Evolutionary conservation across 257 asterid genomes (phyloP).

Genomic region (Gynochthodes officinalis): DNA sequence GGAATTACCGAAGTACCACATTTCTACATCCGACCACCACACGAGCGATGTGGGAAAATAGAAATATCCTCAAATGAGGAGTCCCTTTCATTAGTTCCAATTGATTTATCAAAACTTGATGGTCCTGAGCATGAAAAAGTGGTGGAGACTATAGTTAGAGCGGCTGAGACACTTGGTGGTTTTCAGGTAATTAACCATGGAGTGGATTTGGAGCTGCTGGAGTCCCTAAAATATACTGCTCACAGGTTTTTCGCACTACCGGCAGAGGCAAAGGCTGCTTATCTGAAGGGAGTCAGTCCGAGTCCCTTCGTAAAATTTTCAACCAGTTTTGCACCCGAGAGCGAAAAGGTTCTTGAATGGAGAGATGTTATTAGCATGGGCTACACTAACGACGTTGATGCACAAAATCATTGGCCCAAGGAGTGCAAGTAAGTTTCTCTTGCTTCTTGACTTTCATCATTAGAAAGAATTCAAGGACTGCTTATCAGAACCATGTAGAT

Average conservation of each 20-base stretch:
- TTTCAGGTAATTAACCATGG: slow-evolving; percentile 23
- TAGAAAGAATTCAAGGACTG: no score
- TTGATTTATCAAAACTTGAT: slow-evolving; percentile 10
- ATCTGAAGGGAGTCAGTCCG: slow-evolving; percentile 28
- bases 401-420: not conserved
- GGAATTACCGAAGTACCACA: slow-evolving; percentile 11
- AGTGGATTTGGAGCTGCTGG: slow-evolving; percentile 17
- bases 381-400: slow-evolving; percentile 20
- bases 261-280: slow-evolving; percentile 23
- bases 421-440: not conserved
- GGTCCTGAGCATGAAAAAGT: not conserved
- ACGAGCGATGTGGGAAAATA: not conserved
- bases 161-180: not conserved
- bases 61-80: not conserved
- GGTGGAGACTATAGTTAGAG: not conserved
- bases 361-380: slow-evolving; percentile 30
- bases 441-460: no score
- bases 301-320: slow-evolving; percentile 31
- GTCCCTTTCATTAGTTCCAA: not conserved
- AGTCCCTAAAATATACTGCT: slow-evolving; percentile 20
- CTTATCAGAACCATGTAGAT: no score
- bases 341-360: slow-evolving; percentile 37
- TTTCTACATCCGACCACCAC: not conserved
- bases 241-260: slow-evolving; percentile 26
- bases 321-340: slow-evolving; percentile 32